phyloP scores from a whole-genome alignment of 2,329 filamentous ascomycete genomes.

The Aspergillus neotritici region DNA sequence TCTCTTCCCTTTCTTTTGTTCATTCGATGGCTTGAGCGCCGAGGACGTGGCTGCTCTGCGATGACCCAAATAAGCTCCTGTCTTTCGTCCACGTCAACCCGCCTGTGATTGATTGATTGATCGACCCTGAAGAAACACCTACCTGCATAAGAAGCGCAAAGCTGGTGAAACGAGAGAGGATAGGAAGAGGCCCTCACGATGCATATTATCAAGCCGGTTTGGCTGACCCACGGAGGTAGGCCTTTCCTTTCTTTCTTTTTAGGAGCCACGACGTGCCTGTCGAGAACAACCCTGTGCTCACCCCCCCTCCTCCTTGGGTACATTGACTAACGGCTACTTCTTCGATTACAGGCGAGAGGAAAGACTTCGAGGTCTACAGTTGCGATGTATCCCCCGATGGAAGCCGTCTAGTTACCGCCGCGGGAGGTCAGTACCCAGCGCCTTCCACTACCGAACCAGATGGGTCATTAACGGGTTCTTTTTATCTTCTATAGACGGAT shows the following conservation, averaged over 20 bases:
- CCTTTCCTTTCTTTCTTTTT: slow-evolving; percentile 2
- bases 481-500: slow-evolving; percentile 60
- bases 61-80: slow-evolving; percentile 22
- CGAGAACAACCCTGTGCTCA: not conserved
- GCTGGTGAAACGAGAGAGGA: not conserved
- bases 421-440: slow-evolving; percentile 62
- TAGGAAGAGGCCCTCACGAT: slow-evolving; percentile 41
- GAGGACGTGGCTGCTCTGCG: slow-evolving; percentile 17
- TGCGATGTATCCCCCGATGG: slow-evolving; percentile 96
- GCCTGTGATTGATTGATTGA: slow-evolving; percentile 8
- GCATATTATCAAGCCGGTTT: slow-evolving; percentile 90
- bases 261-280: not conserved
- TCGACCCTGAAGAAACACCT: too few relatives aligned
- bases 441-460: not conserved
- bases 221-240: slow-evolving; percentile 85
- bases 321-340: slow-evolving; percentile 12
- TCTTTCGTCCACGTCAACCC: slow-evolving; percentile 18
- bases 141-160: too few relatives aligned
- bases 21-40: slow-evolving; percentile 8
- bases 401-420: slow-evolving; percentile 82
- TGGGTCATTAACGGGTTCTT: slow-evolving; percentile 9
- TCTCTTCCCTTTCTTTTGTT: not conserved
- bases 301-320: not conserved
- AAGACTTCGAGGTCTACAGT: slow-evolving; percentile 97
- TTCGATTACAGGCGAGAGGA: slow-evolving; percentile 68